Evolutionary conservation across 2,329 filamentous ascomycete species (phyloP).

Genomic region (Pseudogymnoascus sp.): DNA sequence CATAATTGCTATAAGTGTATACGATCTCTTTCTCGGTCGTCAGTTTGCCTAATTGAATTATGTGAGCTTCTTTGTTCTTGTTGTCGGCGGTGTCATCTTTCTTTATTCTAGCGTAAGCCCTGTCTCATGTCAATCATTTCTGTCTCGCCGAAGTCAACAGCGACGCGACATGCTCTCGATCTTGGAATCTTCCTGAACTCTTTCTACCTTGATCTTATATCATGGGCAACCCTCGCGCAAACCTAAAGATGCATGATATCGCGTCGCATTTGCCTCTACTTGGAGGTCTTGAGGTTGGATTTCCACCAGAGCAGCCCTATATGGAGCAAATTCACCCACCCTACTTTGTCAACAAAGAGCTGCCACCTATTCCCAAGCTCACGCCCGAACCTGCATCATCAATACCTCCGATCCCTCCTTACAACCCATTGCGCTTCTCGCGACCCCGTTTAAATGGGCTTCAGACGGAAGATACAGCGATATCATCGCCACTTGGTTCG

Average conservation of each 20-base stretch:
- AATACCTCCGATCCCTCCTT: neutral
- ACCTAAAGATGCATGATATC: neutral
- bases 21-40: neutral
- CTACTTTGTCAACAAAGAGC: conserved; percentile 1
- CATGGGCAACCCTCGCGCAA: neutral
- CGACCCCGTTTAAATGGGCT: neutral
- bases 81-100: neutral
- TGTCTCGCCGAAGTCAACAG: neutral
- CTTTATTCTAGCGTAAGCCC: neutral
- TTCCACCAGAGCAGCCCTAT: neutral
- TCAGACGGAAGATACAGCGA: neutral
- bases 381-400: neutral
- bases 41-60: neutral
- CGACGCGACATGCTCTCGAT: neutral
- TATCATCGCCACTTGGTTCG: neutral
- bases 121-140: conserved; percentile 1
- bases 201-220: neutral
- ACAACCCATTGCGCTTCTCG: neutral
- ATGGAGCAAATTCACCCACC: neutral
- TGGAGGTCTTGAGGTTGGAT: neutral
- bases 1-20: neutral
- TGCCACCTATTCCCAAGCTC: neutral
- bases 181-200: neutral
- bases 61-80: conserved; percentile 2
- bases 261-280: neutral